Conservation (phyloP, 805 yeast genomes). For the Kodamaea laetipori region DNA sequence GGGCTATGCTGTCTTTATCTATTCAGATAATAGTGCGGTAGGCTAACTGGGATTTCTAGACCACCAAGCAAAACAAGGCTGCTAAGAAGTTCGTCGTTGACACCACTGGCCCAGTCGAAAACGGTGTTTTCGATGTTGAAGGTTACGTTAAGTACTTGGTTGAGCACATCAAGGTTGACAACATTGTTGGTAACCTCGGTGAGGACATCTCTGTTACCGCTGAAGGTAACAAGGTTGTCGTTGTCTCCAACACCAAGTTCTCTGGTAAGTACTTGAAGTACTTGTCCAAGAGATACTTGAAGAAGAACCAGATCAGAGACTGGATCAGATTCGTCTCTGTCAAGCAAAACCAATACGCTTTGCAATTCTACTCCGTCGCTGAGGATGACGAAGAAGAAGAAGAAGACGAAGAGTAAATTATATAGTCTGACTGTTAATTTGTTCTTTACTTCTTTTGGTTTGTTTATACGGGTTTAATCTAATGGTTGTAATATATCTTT, state of each 20-base stretch:
- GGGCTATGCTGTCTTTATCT: conserved; percentile 53
- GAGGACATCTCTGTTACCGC: conserved; percentile 84
- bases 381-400: conserved; percentile 88
- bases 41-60: conserved; percentile 68
- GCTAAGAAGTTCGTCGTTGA: conserved; percentile 93
- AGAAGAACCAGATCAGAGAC: conserved; percentile 99
- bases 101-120: conserved; percentile 95
- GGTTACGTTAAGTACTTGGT: conserved; percentile 96
- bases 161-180: conserved; percentile 99
- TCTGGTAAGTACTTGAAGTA: conserved; percentile 99
- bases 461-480: conserved; percentile 6
- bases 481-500: conserved; percentile 7
- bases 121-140: conserved; percentile 96
- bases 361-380: conserved; percentile 98
- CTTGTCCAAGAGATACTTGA: conserved; percentile 99
- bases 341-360: conserved; percentile 92
- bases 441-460: conserved; percentile 4
- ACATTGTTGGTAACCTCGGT: conserved; percentile 95
- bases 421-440: conserved; percentile 3
- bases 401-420: conserved; percentile 42
- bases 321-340: conserved; percentile 99
- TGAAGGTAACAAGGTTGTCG: conserved; percentile 86
- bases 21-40: conserved; percentile 58
- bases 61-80: conserved; percentile 68
- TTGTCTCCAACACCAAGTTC: conserved; percentile 92